Evolutionary conservation across 139 green algal species (phyloP), one percentile per base, ranked within the genome.

Genomic region (Pleodorina starrii): DNA sequence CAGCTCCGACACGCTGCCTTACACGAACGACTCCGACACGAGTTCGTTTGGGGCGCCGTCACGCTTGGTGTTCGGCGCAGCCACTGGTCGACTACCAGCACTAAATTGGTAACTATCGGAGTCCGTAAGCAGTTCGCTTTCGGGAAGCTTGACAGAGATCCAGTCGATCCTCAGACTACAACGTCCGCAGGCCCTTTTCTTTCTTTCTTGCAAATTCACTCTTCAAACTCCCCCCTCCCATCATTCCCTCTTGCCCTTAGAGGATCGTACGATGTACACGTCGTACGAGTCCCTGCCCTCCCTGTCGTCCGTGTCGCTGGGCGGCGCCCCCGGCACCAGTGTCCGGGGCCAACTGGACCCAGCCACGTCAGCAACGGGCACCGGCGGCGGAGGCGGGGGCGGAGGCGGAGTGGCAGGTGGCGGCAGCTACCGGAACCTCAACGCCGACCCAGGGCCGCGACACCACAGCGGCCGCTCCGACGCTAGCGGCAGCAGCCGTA

Each of bases 401-500:
- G 48, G 48, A 5, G 46, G 7, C 32, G 48, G 48, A 5, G 46
- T 10, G 6, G 3, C 21, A 25, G 73, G 73, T 21, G 73, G 21
- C 29, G 77, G 50, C 77, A 48, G 50, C 75, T 27, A 66, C 75
- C 44, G 75, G 38, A 60, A 83, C 43, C 44, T 14, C 29, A 83
- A 46, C 75, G 10, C 46, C 14, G 46, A 83, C 77, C 35, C 35
- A 32, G 77, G 35, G 35, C 29, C 5, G 1, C 57, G 79, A 4
- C 44, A 50, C 32, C 32, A 54, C 32, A 85, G 78, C 51, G 51
- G 36, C 32, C 42, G 81, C 42, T 78, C 60, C 40, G 81, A 87
- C 2, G 81, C 81, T 16, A 78, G 60, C 44, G 81, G 81, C 42
- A 66, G 81, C 81, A 87, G 81, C 43, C 60, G 81, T 0, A 48